A percentile compares a stretch with the other conserved stretches of the same genome.
These are phyloP conservation scores for Incumbomyces delicatus DNA, from an alignment of 2,329 filamentous ascomycete species.

Conservation along the genomic window DNA sequence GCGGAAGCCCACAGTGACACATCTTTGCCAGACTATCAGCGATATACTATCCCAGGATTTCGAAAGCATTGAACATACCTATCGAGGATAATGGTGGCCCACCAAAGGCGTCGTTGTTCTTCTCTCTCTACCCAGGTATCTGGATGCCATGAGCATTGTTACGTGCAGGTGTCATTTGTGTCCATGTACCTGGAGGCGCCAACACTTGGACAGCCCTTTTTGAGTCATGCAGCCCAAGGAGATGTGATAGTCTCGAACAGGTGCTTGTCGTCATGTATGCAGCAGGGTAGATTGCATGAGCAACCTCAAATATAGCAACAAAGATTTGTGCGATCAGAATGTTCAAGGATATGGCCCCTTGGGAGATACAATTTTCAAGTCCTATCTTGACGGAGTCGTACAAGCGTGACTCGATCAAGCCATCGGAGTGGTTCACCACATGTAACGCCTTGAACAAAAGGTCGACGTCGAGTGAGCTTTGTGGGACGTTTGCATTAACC, in stretches of 20 bases:
- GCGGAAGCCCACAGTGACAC: constrained; percentile 18
- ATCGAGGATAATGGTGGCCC: constrained; percentile 27
- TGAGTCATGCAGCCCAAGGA: constrained; percentile 23
- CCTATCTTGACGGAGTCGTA: no score
- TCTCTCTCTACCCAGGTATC: constrained; percentile 18
- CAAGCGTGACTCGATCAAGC: no score
- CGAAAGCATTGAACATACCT: constrained; percentile 17
- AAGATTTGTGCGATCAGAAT: constrained; percentile 15
- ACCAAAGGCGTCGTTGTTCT: constrained; percentile 27
- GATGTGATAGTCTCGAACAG: constrained; percentile 19
- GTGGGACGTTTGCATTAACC: no score
- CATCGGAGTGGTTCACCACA: no score
- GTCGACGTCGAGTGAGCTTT: no score
- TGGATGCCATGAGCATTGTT: no score
- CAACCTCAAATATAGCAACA: constrained; percentile 27
- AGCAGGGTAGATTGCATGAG: constrained; percentile 27
- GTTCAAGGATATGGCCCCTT: no score
- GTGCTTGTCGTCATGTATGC: constrained; percentile 25
- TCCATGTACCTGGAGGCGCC: constrained; percentile 22
- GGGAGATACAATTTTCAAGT: no score
- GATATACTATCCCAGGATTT: neutral
- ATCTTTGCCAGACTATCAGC: constrained; percentile 8
- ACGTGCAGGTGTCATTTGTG: neutral
- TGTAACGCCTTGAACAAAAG: no score
- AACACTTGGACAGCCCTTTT: constrained; percentile 23